These are phyloP conservation scores for Biscutella laevigata DNA, from an alignment of 441 rosid genomes.

Conservation along the genomic window DNA sequence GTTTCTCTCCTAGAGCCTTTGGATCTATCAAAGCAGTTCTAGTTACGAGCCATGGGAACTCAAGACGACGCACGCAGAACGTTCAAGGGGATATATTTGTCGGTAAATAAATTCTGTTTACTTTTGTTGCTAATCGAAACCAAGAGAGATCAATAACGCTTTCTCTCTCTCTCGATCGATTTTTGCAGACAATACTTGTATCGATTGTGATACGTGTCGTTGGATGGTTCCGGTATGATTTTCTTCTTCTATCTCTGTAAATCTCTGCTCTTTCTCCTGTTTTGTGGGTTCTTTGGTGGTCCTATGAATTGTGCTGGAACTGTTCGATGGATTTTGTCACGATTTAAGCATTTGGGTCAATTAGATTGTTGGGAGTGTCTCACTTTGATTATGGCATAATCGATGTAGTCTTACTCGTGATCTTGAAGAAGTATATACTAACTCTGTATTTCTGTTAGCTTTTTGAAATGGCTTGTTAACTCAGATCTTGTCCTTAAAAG, in stretches of 20 bases:
- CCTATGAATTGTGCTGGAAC: neutral
- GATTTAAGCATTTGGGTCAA: neutral
- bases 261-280: neutral
- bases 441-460: neutral
- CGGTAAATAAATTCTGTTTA: slow-evolving; percentile 20
- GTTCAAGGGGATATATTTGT: slow-evolving; percentile 45
- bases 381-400: neutral
- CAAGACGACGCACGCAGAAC: slow-evolving; percentile 33
- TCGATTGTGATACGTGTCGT: slow-evolving; percentile 68
- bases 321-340: neutral
- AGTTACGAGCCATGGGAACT: slow-evolving; percentile 2
- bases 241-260: neutral
- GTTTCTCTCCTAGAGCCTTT: neutral
- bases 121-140: neutral
- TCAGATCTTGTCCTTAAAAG: neutral
- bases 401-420: neutral
- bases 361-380: neutral
- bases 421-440: neutral
- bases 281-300: slow-evolving; percentile 14
- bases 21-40: slow-evolving; percentile 28
- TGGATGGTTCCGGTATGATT: slow-evolving; percentile 66
- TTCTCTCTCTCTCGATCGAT: slow-evolving; percentile 6
- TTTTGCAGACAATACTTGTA: slow-evolving; percentile 45
- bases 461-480: neutral
- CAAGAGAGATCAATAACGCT: neutral